Conservation (phyloP, 371 early-diverging fungal genomes). For the Globomyces sp. region DNA sequence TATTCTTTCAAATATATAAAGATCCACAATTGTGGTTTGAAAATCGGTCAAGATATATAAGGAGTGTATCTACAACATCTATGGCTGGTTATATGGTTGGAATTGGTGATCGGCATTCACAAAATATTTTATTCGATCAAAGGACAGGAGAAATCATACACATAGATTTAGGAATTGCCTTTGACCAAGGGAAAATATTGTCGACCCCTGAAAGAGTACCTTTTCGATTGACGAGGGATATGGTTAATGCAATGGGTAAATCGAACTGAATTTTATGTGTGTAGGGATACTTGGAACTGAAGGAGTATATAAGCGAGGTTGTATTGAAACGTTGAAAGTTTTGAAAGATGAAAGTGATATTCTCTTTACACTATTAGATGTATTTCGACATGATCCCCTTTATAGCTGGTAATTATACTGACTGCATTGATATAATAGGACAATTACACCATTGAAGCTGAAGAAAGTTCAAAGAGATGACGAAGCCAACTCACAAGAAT, state of each 20-base stretch:
- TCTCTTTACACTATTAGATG: constrained; percentile 84
- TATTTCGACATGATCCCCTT: constrained; percentile 94
- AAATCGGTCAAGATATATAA: constrained; percentile 69
- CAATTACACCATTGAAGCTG: constrained; percentile 11
- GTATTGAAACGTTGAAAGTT: constrained; percentile 77
- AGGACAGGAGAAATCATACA: constrained; percentile 90
- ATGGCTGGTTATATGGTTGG: constrained; percentile 96
- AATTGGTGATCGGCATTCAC: constrained; percentile 95
- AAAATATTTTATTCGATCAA: constrained; percentile 93
- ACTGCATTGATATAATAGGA: not conserved
- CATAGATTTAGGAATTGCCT: constrained; percentile 98
- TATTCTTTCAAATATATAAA: constrained; percentile 39
- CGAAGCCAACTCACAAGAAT: constrained; percentile 1
- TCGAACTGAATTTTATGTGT: too few species aligned
- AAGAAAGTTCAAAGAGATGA: constrained; percentile 10
- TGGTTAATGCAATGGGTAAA: constrained; percentile 67
- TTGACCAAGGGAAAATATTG: constrained; percentile 90
- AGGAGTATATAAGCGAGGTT: constrained; percentile 76
- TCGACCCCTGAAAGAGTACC: constrained; percentile 97
- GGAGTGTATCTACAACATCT: constrained; percentile 90
- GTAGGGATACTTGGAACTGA: constrained; percentile 71
- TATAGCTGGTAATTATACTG: constrained; percentile 60
- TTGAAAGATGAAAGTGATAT: constrained; percentile 77
- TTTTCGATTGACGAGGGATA: constrained; percentile 91
- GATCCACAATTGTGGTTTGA: constrained; percentile 43